Base-by-base conservation (phyloP, 108 stramenopile genomes). In the Pseudonitzschia multistriata region DNA sequence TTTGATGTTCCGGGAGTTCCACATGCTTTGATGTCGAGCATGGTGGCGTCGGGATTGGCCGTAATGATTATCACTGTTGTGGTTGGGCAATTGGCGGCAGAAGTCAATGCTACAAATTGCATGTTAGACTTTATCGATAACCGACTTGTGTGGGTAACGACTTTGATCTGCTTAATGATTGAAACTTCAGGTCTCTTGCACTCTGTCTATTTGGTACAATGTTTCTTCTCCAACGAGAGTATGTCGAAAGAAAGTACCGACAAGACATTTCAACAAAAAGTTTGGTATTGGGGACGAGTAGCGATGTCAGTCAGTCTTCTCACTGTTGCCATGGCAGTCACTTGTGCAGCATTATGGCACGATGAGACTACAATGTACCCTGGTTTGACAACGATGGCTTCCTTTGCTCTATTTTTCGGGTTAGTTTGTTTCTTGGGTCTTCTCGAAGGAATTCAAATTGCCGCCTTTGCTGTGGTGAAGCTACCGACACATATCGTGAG, bases 401-500 rank as follows among this genome's bases (percentile, higher is more conserved):
- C 78, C n/a, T 76, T 90, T 67, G 53, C 86, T 65, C 60, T 91
- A 35, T 84, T 93, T 74, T 81, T 90, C 57, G 74, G 90, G 63
- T 77, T 93, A 62, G 79, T 87, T 78, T 70, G 65, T 64, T 64
- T 87, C 53, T 87, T 91, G 49, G 92, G 92, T 76, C 80, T 88
- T 54, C 77, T 93, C 21, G 92, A 93, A 75, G 92, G 83, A 61
- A 93, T 90, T 88, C 92, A 93, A 71, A 91, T 93, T 78, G 92
- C 92, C 66, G 88, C 87, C 80, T 93, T 93, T 64, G 78, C 88
- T 40, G 83, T 86, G 30, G 78, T 88, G 74, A 93, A 89, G 82
- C 49, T 93, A 22, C 57, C 65, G 1, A 72, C 70, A 64, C 36
- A 55, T 2, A 84, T 85, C 37, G 82, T 80, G 48, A 80, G 83